Evolutionary conservation across 2,329 filamentous ascomycete species (phyloP).

Genomic region (Xylariomycetidae sp.): DNA sequence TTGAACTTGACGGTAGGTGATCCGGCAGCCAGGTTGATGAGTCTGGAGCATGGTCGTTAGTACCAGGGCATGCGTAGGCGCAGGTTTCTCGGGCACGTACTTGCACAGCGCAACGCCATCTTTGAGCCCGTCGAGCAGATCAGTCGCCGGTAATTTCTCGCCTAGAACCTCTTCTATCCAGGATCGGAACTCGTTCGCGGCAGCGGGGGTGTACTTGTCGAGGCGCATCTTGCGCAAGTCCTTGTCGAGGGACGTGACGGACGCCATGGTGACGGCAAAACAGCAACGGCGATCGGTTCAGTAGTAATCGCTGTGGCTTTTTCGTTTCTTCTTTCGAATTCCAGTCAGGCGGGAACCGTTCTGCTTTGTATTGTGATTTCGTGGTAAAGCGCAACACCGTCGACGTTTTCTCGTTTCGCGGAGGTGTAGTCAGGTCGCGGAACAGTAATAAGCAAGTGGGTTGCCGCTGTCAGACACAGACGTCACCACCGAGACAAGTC

Average conservation of each 20-base stretch:
- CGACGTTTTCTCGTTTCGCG: too few relatives aligned
- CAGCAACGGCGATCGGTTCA: too few relatives aligned
- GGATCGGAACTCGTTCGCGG: constrained; percentile 72
- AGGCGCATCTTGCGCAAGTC: constrained; percentile 91
- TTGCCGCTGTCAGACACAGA: too few relatives aligned
- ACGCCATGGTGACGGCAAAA: constrained; percentile 69
- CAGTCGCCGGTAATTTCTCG: constrained; percentile 62
- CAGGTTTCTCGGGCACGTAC: constrained; percentile 42
- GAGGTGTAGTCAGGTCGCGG: too few relatives aligned
- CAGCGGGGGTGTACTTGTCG: constrained; percentile 86
- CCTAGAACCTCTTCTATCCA: constrained; percentile 85
- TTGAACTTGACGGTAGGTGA: constrained; percentile 84
- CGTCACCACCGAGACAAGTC: background rate
- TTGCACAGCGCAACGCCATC: constrained; percentile 92
- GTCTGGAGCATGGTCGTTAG: constrained; percentile 40
- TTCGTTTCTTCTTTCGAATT: too few relatives aligned
- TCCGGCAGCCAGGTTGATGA: constrained; percentile 74
- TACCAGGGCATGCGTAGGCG: too few relatives aligned
- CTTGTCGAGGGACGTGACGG: constrained; percentile 87
- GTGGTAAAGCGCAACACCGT: too few relatives aligned
- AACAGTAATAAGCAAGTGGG: too few relatives aligned
- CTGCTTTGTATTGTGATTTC: too few relatives aligned
- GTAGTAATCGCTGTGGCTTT: too few relatives aligned
- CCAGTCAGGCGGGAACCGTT: too few relatives aligned
- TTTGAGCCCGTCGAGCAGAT: constrained; percentile 80